Evolutionary conservation across 495 filamentous ascomycete genomes (phyloP), one percentile per base, ranked within the genome.

Genomic region (Podospora tetraspora): DNA sequence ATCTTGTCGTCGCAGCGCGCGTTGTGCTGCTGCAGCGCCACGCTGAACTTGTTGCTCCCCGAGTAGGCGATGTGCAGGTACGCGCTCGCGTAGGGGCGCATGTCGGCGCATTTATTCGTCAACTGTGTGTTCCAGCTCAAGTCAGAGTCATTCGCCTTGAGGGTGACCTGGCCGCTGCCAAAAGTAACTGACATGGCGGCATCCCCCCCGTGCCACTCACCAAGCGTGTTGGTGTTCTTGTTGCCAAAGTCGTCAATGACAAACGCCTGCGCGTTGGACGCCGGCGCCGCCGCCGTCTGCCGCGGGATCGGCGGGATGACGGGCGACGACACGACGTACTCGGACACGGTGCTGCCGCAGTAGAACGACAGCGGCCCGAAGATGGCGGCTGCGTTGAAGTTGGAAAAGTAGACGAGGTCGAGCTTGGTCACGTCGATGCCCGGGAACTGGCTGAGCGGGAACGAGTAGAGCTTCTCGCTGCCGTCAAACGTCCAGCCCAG

Each of bases 21-120:
- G 71, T 93, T 93, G 76, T 92, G 86, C 75, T 93, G 89, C 70
- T 92, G 89, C 22, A 93, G 74, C 3, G 90, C 85, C 57, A 93
- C 81, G 9, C 84, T 88, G 75, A 92, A 93, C 29, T 85, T 82
- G 70, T 84, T 86, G 70, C 82, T 87, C 4, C 91, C 91, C 10
- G 81, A 82, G 76, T 90, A 92, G 16, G 84, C 84, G 63, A 93
- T 84, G 78, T 92, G 91, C n/a, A 93, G 79, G 75, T 89, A 91
- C 21, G 81, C 78, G 13, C 78, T 79, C 57, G 85, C 79, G 75
- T 87, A 90, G 3, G 81, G 67, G 11, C 79, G 75, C 64, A 92
- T 76, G 73, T 91, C 88, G 64, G 81, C 83, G 77, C 91, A 93
- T 24, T 77, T 77, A 32, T 73, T 77, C 0, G 84, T 78, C 57